Evolutionary conservation across 345 rosid genomes (phyloP), one percentile per base, ranked within the genome.

Genomic region (Rhodomyrtus tomentosa): DNA sequence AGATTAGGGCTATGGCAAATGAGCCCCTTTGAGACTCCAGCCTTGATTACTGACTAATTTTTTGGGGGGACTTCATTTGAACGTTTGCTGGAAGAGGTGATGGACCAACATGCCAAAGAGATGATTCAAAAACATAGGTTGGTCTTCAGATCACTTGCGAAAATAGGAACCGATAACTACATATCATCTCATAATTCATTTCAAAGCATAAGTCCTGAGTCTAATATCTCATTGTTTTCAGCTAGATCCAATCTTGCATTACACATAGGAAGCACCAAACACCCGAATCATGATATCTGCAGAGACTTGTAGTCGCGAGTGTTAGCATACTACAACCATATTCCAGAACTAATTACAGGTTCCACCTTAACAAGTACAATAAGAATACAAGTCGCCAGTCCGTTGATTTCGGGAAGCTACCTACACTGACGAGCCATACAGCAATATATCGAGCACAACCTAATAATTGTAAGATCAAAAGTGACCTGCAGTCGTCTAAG

Each of bases 21-120:
- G 92, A 85, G 88, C 92, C 85, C 83, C 81, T 88, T 76, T 81
- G 91, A 93, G 94, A 92, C 84, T 90, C 92, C 93, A 90, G 92
- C 95, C 93, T 90, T 89, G 93, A 92, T 93, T 88, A 81, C 11
- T 80, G 53, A 15, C n/a, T 58, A 55, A 42, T 82, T 62, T 54
- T 55, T 21, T 58, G 2, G 45, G 82, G 87, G 85, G 73, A 18
- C 10, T 42, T 58, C 86, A 85, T 32, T 50, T 81, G 62, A 59
- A 38, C 80, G 80, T 56, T 52, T 81, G 50, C 76, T 29, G 29
- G 86, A 27, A 58, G 51, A 45, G 79, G 51, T 36, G 81, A 82
- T 42, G 24, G 45, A 80, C 56, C n/a, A 80, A 48, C 51, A 40
- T 40, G 86, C 29, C 56, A 11, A 76, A 84, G 53, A 80, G 36